phyloP scores from a whole-genome alignment of 495 filamentous ascomycete species.

The Paragyromitra xinjiangensis region DNA sequence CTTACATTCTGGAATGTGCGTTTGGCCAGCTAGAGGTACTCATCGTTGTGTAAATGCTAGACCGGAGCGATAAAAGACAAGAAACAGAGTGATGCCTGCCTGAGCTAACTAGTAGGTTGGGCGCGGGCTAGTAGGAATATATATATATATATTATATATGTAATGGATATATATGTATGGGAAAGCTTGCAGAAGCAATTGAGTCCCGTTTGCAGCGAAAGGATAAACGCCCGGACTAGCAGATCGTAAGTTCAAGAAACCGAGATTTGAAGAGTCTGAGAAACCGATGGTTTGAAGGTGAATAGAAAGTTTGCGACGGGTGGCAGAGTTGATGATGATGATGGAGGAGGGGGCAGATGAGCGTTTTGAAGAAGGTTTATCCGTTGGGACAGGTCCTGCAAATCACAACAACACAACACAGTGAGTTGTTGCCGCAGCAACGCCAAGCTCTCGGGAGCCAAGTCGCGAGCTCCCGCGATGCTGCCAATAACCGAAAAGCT shows the following conservation, averaged over 20 bases:
- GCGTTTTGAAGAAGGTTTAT: conserved; percentile 54
- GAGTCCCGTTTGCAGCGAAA: conserved; percentile 13
- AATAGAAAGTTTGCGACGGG: conserved; percentile 39
- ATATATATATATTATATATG: conserved; percentile 4
- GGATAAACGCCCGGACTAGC: conserved; percentile 25
- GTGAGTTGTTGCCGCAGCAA: conserved; percentile 44
- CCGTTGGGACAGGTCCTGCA: conserved; percentile 45
- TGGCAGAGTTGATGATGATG: conserved; percentile 42
- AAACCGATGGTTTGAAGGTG: conserved; percentile 13
- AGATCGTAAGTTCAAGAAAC: conserved; percentile 18
- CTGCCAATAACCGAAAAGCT: conserved; percentile 38
- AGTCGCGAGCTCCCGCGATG: conserved; percentile 26
- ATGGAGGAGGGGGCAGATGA: conserved; percentile 44
- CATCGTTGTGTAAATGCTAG: conserved; percentile 50
- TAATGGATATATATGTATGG: neutral
- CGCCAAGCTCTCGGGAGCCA: conserved; percentile 44
- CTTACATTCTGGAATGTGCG: conserved; percentile 55
- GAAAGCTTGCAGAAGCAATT: conserved; percentile 15
- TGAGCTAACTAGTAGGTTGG: conserved; percentile 48
- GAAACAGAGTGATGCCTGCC: conserved; percentile 36
- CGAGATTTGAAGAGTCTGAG: conserved; percentile 2
- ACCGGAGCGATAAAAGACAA: conserved; percentile 34
- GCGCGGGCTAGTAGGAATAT: conserved; percentile 27
- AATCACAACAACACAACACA: conserved; percentile 52
- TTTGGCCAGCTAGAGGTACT: conserved; percentile 54